A percentile compares a stretch with the other conserved stretches of the same genome.
These are phyloP conservation scores for Candida tallmaniae DNA, from an alignment of 805 yeast species.

Conservation along the genomic window DNA sequence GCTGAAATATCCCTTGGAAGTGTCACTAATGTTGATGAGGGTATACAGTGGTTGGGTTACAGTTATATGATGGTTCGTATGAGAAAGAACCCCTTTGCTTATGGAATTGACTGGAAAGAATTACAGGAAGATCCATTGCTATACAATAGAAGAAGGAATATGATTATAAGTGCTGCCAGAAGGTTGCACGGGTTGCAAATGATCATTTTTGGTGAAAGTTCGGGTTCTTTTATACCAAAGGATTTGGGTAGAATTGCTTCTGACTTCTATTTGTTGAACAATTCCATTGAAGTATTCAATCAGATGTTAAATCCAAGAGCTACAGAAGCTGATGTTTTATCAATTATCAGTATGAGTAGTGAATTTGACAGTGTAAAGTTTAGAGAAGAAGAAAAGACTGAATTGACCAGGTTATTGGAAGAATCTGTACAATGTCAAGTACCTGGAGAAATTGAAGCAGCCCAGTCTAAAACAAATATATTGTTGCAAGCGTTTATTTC, in stretches of 20 bases:
- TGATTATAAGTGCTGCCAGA: slow-evolving; percentile 78
- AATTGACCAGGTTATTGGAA: slow-evolving; percentile 59
- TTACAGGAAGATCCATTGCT: slow-evolving; percentile 78
- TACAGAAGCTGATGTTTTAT: slow-evolving; percentile 85
- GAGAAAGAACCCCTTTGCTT: slow-evolving; percentile 89
- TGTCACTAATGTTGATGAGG: slow-evolving; percentile 91
- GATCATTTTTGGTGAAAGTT: slow-evolving; percentile 86
- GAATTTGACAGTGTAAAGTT: slow-evolving; percentile 89
- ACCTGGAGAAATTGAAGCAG: slow-evolving; percentile 66
- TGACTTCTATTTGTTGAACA: slow-evolving; percentile 82
- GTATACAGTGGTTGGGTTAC: slow-evolving; percentile 95
- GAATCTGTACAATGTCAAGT: slow-evolving; percentile 72
- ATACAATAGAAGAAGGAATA: slow-evolving; percentile 64
- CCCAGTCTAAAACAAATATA: slow-evolving; percentile 84
- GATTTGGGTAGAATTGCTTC: slow-evolving; percentile 94
- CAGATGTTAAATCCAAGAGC: slow-evolving; percentile 79
- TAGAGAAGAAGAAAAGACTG: slow-evolving; percentile 82
- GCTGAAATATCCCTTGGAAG: slow-evolving; percentile 97
- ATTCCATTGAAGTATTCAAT: slow-evolving; percentile 85
- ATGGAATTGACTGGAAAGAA: slow-evolving; percentile 88
- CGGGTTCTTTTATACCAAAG: slow-evolving; percentile 75
- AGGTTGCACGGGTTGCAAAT: slow-evolving; percentile 83
- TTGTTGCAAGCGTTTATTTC: slow-evolving; percentile 87
- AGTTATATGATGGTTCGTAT: slow-evolving; percentile 91
- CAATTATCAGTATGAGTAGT: slow-evolving; percentile 85